Percentiles rank a stretch among this genome's conserved stretches.
These are phyloP conservation scores for Metschnikowia drakensbergensis DNA, from an alignment of 805 yeast genomes.

Conservation along the genomic window DNA sequence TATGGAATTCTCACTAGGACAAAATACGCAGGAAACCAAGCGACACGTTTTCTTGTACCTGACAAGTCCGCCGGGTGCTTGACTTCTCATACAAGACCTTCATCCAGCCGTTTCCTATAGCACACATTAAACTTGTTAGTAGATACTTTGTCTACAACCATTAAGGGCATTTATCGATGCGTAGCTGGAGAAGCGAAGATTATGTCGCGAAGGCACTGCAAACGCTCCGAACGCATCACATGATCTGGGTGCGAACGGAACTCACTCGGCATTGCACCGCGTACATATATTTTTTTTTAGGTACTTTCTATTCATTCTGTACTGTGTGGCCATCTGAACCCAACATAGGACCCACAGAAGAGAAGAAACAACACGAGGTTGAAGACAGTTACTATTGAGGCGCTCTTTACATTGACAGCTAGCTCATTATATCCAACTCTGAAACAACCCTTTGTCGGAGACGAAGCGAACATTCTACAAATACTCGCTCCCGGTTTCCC, in stretches of 20 bases:
- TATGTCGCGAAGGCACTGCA: background rate
- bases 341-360: background rate
- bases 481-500: background rate
- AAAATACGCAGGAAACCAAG: too few relatives aligned
- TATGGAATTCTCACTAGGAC: too few relatives aligned
- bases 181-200: background rate
- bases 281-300: slow-evolving; percentile 1
- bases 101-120: background rate
- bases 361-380: background rate
- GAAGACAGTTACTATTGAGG: too few relatives aligned
- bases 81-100: background rate
- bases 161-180: background rate
- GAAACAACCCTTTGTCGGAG: background rate
- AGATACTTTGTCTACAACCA: background rate
- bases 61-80: too few relatives aligned
- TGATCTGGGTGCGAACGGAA: slow-evolving; percentile 5
- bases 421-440: background rate
- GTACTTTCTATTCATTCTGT: background rate
- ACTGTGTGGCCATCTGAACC: background rate
- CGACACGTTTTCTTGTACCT: too few relatives aligned
- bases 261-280: slow-evolving; percentile 1
- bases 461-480: background rate
- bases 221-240: slow-evolving; percentile 3
- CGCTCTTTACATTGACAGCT: background rate
- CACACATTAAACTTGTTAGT: background rate